Evolutionary conservation across 176 grass and related monocot species (phyloP).

Genomic region (Puccinellia tenuiflora): DNA sequence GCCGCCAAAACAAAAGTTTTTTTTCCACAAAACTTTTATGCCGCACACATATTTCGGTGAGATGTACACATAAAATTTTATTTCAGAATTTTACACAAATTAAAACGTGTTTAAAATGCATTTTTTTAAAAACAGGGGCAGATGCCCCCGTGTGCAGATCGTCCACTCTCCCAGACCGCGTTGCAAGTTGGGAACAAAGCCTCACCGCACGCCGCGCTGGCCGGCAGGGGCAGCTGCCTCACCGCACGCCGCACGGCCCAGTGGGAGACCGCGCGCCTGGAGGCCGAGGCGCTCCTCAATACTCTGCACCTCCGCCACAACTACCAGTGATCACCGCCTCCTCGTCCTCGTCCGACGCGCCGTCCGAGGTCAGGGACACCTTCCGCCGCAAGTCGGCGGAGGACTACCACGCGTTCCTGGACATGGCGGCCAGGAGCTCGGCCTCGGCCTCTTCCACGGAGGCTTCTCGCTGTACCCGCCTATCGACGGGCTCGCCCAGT

Average conservation of each 20-base stretch:
- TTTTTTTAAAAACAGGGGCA: too few species aligned
- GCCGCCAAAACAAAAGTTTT: too few species aligned
- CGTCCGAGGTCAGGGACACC: conserved; percentile 64
- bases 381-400: conserved; percentile 57
- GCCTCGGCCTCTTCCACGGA: conserved; percentile 45
- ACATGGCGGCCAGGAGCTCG: conserved; percentile 56
- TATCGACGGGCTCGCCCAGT: conserved; percentile 33
- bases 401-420: conserved; percentile 62
- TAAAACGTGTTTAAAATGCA: too few species aligned
- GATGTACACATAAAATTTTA: too few species aligned
- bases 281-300: conserved; percentile 77
- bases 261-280: conserved; percentile 74
- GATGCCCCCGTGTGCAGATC: too few species aligned
- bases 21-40: too few species aligned
- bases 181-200: too few species aligned
- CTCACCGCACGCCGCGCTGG: background rate
- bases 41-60: too few species aligned
- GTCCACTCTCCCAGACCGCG: too few species aligned
- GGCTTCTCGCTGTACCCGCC: conserved; percentile 27
- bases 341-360: conserved; percentile 4
- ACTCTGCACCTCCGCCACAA: conserved; percentile 30
- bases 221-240: background rate
- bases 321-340: conserved; percentile 15
- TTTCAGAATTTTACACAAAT: too few species aligned
- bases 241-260: conserved; percentile 71